Conservation (phyloP, 2,329 filamentous ascomycete species). For the Aureobasidium sp. region DNA sequence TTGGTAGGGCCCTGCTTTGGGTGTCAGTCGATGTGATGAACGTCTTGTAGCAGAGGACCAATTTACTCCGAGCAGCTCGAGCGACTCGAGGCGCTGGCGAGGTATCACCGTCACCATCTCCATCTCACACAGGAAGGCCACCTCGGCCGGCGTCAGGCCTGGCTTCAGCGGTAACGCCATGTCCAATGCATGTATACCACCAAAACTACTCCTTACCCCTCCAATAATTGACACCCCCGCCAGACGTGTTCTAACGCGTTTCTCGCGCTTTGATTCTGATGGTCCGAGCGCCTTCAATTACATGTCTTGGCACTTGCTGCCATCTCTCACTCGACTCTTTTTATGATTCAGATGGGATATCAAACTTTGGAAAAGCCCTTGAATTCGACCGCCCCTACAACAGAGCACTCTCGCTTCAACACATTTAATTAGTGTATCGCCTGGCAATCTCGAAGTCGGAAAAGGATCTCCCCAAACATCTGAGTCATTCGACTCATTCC, state of each 20-base stretch:
- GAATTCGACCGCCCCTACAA: background rate
- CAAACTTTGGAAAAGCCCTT: background rate
- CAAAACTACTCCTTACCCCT: background rate
- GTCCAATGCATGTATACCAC: constrained; percentile 8
- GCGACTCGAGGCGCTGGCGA: constrained; percentile 78
- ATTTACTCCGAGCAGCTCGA: constrained; percentile 78
- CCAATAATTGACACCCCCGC: background rate
- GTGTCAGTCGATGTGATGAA: constrained; percentile 1
- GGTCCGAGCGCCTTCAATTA: background rate
- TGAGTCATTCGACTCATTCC: constrained; percentile 2
- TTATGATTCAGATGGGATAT: background rate
- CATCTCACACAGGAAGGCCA: constrained; percentile 95
- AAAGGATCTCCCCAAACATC: background rate
- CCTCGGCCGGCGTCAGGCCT: constrained; percentile 75
- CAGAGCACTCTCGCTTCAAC: background rate
- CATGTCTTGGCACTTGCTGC: background rate
- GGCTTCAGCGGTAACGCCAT: constrained; percentile 58
- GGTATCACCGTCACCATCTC: constrained; percentile 90
- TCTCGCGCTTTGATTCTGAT: background rate
- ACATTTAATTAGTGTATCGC: background rate
- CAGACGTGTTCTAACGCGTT: background rate
- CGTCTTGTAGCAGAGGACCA: constrained; percentile 27
- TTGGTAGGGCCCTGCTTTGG: constrained; percentile 66
- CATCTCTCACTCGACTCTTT: background rate
- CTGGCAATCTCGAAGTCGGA: background rate